Evolutionary conservation across 163 green algal species (phyloP).

Genomic region (Volvox carteri): DNA sequence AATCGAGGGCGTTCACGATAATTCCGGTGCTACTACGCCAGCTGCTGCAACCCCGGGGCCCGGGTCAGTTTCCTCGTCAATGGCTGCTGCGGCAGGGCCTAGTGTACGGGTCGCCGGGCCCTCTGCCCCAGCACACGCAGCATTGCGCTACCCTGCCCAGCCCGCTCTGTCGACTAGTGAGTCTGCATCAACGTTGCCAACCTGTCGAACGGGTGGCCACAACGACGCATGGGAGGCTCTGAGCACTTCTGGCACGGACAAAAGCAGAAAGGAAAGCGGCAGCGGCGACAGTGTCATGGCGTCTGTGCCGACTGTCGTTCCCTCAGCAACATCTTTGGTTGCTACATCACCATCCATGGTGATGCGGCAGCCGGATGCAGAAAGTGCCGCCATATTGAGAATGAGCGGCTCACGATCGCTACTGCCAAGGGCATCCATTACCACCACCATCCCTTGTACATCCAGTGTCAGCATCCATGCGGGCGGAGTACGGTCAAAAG

Average conservation of each 20-base stretch:
- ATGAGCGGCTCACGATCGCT: too few relatives aligned
- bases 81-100: background rate
- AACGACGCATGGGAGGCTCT: slow-evolving; percentile 9
- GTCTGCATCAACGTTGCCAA: background rate
- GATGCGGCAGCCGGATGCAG: background rate
- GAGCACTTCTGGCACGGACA: background rate
- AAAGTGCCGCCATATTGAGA: too few relatives aligned
- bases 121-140: too few relatives aligned
- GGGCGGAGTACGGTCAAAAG: background rate
- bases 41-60: background rate
- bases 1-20: background rate
- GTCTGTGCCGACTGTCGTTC: background rate
- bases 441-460: background rate
- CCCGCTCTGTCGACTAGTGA: background rate
- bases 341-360: background rate
- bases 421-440: too few relatives aligned
- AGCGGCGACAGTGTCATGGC: background rate
- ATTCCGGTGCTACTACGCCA: background rate
- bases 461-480: background rate
- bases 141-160: background rate
- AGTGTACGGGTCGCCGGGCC: background rate
- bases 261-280: background rate
- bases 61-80: background rate
- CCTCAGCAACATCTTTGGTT: background rate
- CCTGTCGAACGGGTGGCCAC: background rate